Conservation (phyloP, 2,329 filamentous ascomycete genomes). For the Xylaria multiplex region DNA sequence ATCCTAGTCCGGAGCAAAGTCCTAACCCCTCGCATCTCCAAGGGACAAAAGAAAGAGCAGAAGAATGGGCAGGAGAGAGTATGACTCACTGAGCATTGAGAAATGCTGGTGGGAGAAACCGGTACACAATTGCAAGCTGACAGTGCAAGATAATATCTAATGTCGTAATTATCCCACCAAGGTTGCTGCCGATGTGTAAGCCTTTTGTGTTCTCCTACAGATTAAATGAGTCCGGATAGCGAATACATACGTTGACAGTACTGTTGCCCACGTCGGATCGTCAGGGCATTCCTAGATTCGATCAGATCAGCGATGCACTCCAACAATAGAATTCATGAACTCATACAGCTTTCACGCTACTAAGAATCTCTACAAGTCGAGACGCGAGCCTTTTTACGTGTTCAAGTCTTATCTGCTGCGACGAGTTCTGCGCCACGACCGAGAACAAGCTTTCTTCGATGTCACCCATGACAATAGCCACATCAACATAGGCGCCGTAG, state of each 20-base stretch:
- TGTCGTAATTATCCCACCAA: conserved; percentile 16
- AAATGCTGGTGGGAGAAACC: conserved; percentile 27
- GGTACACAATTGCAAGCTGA: conserved; percentile 34
- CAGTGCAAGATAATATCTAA: conserved; percentile 31
- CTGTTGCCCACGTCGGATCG: conserved; percentile 25
- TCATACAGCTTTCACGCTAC: conserved; percentile 37
- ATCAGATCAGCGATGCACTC: conserved; percentile 2
- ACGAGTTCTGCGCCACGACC: conserved; percentile 39
- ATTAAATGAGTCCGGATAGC: not conserved
- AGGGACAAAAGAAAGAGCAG: not conserved
- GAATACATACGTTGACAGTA: conserved; percentile 19
- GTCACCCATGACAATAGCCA: conserved; percentile 42
- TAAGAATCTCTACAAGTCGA: conserved; percentile 34
- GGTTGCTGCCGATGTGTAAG: conserved; percentile 20
- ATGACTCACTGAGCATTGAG: conserved; percentile 27
- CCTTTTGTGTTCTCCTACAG: not conserved
- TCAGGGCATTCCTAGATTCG: conserved; percentile 13
- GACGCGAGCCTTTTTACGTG: conserved; percentile 39
- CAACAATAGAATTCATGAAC: not conserved
- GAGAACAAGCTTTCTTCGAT: conserved; percentile 44
- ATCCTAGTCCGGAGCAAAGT: conserved; percentile 21
- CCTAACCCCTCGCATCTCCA: conserved; percentile 22
- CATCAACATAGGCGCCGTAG: conserved; percentile 40
- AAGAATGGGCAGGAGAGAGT: conserved; percentile 9
- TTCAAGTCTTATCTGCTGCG: conserved; percentile 38